These are phyloP conservation scores for Scheffersomyces stipitis DNA, from an alignment of 805 yeast genomes.

Conservation along the genomic window DNA sequence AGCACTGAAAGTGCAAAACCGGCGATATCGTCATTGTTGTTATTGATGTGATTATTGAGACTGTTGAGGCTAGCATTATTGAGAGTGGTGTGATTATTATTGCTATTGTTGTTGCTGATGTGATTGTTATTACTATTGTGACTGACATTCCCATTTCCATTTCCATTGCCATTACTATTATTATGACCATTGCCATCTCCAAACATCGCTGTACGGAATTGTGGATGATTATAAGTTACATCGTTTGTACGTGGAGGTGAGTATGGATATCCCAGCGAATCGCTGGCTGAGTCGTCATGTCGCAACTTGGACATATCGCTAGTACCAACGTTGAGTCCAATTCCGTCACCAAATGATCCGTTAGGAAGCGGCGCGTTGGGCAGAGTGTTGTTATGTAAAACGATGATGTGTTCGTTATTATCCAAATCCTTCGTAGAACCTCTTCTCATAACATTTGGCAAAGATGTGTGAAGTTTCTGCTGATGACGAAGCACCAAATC, in stretches of 20 bases:
- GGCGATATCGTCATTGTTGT: no score
- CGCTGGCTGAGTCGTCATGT: conserved; percentile 1
- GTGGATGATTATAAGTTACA: not conserved
- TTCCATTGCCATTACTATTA: not conserved
- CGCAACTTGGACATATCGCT: conserved; percentile 3
- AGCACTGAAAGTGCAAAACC: no score
- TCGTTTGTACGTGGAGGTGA: not conserved
- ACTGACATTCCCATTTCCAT: not conserved
- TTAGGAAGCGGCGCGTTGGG: conserved; percentile 49
- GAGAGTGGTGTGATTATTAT: no score
- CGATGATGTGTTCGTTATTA: conserved; percentile 50
- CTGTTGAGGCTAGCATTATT: no score
- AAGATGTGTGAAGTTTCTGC: conserved; percentile 78
- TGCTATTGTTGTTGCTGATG: no score
- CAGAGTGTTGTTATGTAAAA: conserved; percentile 50
- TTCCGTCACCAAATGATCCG: conserved; percentile 4
- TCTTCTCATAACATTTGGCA: conserved; percentile 40
- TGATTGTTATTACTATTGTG: no score
- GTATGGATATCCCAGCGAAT: not conserved
- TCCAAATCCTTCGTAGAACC: conserved; percentile 30
- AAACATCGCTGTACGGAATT: not conserved
- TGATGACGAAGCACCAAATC: conserved; percentile 89
- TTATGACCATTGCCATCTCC: not conserved
- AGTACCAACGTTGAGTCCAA: not conserved
- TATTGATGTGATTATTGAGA: no score